A percentile compares a stretch with the other conserved stretches of the same genome.
These are phyloP conservation scores for Corniculantispora saksenae DNA, from an alignment of 2,329 filamentous ascomycete genomes.

Conservation along the genomic window DNA sequence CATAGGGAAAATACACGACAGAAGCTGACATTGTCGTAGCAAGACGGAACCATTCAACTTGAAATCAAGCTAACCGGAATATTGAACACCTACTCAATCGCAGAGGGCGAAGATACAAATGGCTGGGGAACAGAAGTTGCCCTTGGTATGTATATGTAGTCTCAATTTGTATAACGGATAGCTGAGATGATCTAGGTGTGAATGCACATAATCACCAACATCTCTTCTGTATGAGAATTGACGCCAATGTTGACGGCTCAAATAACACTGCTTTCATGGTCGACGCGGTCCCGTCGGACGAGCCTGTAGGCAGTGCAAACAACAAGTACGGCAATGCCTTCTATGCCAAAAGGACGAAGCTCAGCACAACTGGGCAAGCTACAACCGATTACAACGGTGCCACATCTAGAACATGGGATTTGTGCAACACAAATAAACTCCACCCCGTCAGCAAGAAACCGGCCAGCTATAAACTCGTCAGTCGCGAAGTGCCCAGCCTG, in stretches of 20 bases:
- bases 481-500: conserved; percentile 39
- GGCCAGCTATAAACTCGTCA: conserved; percentile 50
- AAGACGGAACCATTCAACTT: too few species aligned
- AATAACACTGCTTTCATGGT: conserved; percentile 57
- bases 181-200: too few species aligned
- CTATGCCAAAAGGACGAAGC: conserved; percentile 44
- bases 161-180: too few species aligned
- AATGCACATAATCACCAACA: conserved; percentile 69
- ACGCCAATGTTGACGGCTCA: conserved; percentile 62
- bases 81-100: too few species aligned
- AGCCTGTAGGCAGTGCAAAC: conserved; percentile 44
- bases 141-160: too few species aligned
- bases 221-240: conserved; percentile 63
- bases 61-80: too few species aligned
- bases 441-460: conserved; percentile 45
- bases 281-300: conserved; percentile 43
- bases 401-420: conserved; percentile 49
- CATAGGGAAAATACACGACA: too few species aligned
- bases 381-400: conserved; percentile 50
- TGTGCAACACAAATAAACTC: too few species aligned
- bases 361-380: conserved; percentile 49
- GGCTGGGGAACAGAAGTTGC: too few species aligned
- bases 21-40: too few species aligned
- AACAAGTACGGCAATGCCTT: conserved; percentile 51
- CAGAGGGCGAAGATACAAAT: too few species aligned